Evolutionary conservation across 2,329 filamentous ascomycete genomes (phyloP).

Genomic region (Penicillium paneum): DNA sequence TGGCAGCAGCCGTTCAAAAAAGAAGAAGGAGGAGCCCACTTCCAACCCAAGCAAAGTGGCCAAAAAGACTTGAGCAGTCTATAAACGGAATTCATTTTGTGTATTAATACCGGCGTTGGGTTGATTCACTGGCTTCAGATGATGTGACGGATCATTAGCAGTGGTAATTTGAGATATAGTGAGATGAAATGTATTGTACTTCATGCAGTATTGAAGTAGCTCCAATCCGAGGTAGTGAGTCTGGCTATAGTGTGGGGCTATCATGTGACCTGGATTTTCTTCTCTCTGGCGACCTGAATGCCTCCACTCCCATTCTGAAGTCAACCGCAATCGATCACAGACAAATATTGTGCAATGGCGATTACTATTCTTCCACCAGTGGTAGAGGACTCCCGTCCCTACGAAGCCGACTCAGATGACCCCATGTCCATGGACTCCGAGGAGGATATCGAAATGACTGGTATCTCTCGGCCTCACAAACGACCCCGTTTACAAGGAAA

Average conservation of each 20-base stretch:
- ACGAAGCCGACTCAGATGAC: conserved; percentile 46
- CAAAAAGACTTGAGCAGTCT: conserved; percentile 28
- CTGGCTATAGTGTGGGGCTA: conserved; percentile 5
- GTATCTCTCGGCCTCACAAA: conserved; percentile 38
- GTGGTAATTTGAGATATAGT: background rate
- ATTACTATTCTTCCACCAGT: conserved; percentile 58
- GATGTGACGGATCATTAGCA: background rate
- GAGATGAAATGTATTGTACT: background rate
- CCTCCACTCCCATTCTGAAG: background rate
- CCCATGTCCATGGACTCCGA: conserved; percentile 50
- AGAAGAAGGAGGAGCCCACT: conserved; percentile 42
- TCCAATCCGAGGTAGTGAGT: too few relatives aligned
- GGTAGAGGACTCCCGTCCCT: conserved; percentile 32
- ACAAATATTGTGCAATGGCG: conserved; percentile 45
- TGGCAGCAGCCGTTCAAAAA: conserved; percentile 40
- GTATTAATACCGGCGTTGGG: conserved; percentile 16
- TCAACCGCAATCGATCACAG: background rate
- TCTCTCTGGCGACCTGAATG: conserved; percentile 1
- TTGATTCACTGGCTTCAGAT: background rate
- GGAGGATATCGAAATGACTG: conserved; percentile 35
- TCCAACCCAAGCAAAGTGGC: conserved; percentile 30
- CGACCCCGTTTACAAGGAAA: conserved; percentile 30
- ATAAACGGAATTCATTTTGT: conserved; percentile 3
- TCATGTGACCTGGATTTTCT: conserved; percentile 16
- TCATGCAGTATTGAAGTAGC: background rate